Conservation (phyloP, 352 stramenopile genomes). For the Globisporangium solare region DNA sequence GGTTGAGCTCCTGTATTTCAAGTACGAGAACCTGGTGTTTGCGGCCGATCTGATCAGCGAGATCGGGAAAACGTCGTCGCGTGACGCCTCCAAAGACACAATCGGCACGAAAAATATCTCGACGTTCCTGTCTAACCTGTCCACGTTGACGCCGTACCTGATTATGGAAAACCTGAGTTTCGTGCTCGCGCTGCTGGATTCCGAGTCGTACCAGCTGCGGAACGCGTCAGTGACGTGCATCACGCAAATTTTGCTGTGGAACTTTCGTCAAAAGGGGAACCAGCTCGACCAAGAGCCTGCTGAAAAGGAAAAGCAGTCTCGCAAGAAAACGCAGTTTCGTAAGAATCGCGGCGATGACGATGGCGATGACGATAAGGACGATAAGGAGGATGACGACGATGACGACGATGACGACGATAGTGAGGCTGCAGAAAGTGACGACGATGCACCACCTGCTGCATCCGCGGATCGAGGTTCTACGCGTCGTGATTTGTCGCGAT, state of each 20-base stretch:
- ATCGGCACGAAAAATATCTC: constrained; percentile 72
- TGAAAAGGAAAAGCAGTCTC: constrained; percentile 4
- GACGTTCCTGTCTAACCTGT: constrained; percentile 62
- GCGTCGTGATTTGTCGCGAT: constrained; percentile 44
- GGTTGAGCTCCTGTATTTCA: constrained; percentile 52
- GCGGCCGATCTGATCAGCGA: constrained; percentile 70
- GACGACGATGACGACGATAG: constrained; percentile 16
- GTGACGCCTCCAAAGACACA: constrained; percentile 65
- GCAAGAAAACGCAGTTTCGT: constrained; percentile 1
- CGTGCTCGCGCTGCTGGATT: constrained; percentile 66
- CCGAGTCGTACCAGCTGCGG: constrained; percentile 70
- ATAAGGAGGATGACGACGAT: constrained; percentile 22
- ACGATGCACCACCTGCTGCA: constrained; percentile 4
- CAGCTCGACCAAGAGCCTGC: constrained; percentile 11
- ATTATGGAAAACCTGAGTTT: constrained; percentile 78
- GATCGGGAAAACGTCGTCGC: constrained; percentile 67
- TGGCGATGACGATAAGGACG: too few relatives aligned
- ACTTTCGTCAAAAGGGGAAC: constrained; percentile 49
- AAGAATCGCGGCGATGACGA: constrained; percentile 9
- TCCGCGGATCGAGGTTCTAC: background rate
- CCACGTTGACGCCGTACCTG: constrained; percentile 54
- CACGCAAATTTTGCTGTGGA: constrained; percentile 72
- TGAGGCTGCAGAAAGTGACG: constrained; percentile 13
- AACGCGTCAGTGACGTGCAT: constrained; percentile 77
- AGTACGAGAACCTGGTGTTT: constrained; percentile 60